Evolutionary conservation across 495 filamentous ascomycete species (phyloP).

Genomic region (Lepidopterella palustris): DNA sequence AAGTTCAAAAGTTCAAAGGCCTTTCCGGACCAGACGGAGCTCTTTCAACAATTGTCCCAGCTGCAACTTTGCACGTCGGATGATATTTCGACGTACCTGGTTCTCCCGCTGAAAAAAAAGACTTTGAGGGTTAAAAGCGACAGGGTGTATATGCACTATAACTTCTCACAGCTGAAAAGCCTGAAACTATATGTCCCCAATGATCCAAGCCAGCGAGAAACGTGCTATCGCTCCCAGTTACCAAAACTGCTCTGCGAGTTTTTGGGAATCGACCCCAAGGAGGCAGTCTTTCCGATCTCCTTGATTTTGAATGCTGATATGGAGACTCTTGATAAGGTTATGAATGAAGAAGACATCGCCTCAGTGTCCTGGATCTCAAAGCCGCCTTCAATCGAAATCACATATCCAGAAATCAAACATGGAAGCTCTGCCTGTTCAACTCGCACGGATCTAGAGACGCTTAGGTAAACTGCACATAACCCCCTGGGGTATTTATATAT

Average conservation of each 20-base stretch:
- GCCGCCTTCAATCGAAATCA: no score
- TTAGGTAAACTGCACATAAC: no score
- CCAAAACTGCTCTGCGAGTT: conserved; percentile 1
- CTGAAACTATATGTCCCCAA: conserved; percentile 8
- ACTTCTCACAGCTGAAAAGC: background rate
- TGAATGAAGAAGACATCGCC: conserved; percentile 6
- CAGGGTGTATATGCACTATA: background rate
- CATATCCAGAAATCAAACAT: no score
- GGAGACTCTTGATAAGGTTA: conserved; percentile 2
- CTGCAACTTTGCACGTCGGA: background rate
- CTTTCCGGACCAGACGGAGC: background rate
- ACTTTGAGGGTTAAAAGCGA: background rate
- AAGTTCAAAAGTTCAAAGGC: conserved; percentile 10
- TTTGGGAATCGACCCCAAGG: background rate
- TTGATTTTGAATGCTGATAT: background rate
- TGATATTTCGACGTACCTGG: conserved; percentile 1
- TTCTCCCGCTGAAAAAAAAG: background rate
- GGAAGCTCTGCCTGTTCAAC: no score
- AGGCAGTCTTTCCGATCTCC: background rate
- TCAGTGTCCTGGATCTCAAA: conserved; percentile 5
- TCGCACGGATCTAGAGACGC: no score
- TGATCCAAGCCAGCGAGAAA: background rate
- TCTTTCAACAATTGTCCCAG: conserved; percentile 4
- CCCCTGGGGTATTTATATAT: no score
- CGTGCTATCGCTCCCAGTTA: conserved; percentile 3